Base-by-base conservation (phyloP, 371 early-diverging fungal species). In the Rozella allomycis region DNA sequence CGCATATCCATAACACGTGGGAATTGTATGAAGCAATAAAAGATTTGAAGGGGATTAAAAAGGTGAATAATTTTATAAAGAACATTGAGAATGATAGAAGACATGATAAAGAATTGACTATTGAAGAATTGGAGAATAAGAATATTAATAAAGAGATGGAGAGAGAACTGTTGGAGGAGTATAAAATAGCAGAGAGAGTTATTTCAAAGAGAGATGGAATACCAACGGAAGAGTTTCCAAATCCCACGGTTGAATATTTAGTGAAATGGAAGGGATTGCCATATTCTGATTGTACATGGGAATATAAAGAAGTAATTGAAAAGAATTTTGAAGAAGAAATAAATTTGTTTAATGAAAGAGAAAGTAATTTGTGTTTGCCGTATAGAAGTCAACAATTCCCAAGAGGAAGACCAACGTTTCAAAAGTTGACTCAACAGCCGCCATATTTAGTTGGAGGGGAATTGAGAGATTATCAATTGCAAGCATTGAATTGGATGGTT, bases 401-500 rank as follows among this genome's bases (percentile, higher is more conserved):
- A 52, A 56, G 27, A 46, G 52, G 54, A 20, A 65, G 88, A 13
- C 80, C 84, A 2, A 52, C 58, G 22, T 90, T 81, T 50, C 63
- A 71, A 32, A 59, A 57, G 22, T 57, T 87, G 39, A 42, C 63
- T 17, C 62, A 64, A 17, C 88, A 85, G 42, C 87, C 91, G 0
- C 55, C 55, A 12, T 90, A 75, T 40, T 54, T 91, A 30, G 45
- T 46, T 1, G 86, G 86, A n/a, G 90, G 90, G 4, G 60, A 76
- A 40, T 67, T 98, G 18, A 70, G 98, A 25, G 90, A 85, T 37
- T 98, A 97, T 49, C 99, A 98, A 52, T 52, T 94, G 20, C 74
- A 78, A 18, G 94, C 97, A 33, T 60, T 97, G 13, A 93, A 94
- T 52, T 98, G 99, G 99, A 81, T 96, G 74, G 79, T 91, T n/a